Evolutionary conservation across 1,284 basidiomycete species (phyloP), one percentile per base, ranked within the genome.

Genomic region (Leccinum pallidistipes): DNA sequence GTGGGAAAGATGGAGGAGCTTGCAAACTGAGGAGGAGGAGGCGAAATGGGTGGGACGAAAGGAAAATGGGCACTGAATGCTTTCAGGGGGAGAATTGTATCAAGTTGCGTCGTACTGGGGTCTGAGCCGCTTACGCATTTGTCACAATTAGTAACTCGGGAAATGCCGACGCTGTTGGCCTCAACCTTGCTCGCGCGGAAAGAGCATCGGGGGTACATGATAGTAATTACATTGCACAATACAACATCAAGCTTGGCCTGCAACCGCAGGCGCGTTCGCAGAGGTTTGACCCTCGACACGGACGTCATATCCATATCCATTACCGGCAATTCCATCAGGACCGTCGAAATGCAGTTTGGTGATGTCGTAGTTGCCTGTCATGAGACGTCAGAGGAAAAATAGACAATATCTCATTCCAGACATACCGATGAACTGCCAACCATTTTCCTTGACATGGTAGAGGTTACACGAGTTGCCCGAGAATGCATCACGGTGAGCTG

Each of bases 401-500:
- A 51, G 1, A 34, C 11, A 5, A 29, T 29, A 11, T 12, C 10
- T 9, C 12, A 27, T 51, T 54, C 36, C 9, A 21, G 4, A 79
- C 86, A 55, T 71, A 94, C 94, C 92, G 69, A 96, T 90, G 79
- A 95, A 96, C 65, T 86, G 81, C 94, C 94, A 99, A 2, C 97
- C 97, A 64, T 93, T 84, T 76, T 97, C 90, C 74, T 94, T 91
- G 70, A 99, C 94, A 68, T 98, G 96, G 76, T 94, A 99, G 34
- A 99, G 82, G 79, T 99, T 99, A 79, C 93, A 90, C 3, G 94
- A 91, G 79, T 98, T 97, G 64, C 97, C 97, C 4, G 97, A 98
- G 83, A 93, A 99, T 0, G 97, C 97, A 76, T 99, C 97, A 66
- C 96, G 89, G 76, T 99, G 97, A 62, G 95, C 94, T 53, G 97